A percentile compares a stretch with the other conserved stretches of the same genome.
phyloP scores from a whole-genome alignment of 148 eudicot genomes.

The Arbutus unedo region DNA sequence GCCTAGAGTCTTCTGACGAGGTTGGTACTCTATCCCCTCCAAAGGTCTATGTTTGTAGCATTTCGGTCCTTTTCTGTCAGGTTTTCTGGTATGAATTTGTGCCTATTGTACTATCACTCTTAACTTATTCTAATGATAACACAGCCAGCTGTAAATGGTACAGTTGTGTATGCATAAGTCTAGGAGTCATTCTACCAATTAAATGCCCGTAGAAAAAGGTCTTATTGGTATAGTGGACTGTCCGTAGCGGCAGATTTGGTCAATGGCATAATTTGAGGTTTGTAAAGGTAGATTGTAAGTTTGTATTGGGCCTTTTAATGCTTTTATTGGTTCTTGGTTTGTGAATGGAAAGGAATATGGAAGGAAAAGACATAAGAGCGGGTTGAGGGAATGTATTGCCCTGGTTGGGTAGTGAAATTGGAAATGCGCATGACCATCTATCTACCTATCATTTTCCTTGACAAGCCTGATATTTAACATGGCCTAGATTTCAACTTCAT shows the following conservation, averaged over 20 bases:
- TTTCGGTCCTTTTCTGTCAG: not conserved
- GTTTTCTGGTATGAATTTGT: not conserved
- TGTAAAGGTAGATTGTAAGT: not conserved
- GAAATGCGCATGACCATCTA: not conserved
- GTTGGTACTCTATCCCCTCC: conserved; percentile 35
- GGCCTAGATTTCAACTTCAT: not conserved
- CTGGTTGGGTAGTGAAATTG: not conserved
- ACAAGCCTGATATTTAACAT: not conserved
- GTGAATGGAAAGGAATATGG: not conserved
- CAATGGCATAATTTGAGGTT: not conserved
- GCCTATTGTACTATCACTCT: not conserved
- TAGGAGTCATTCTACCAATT: not conserved
- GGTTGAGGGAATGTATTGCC: not conserved
- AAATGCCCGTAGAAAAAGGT: no score
- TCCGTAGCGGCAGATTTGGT: not conserved
- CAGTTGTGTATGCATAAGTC: not conserved
- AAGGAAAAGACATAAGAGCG: not conserved
- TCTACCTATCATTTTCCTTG: not conserved
- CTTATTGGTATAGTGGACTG: no score
- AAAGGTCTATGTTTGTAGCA: not conserved
- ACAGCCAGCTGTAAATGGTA: not conserved
- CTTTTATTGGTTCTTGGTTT: not conserved
- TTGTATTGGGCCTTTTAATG: not conserved
- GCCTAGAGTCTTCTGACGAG: conserved; percentile 70
- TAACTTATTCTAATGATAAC: not conserved